These are phyloP conservation scores for Talaromyces islandicus DNA, from an alignment of 2,329 filamentous ascomycete genomes.

Conservation along the genomic window DNA sequence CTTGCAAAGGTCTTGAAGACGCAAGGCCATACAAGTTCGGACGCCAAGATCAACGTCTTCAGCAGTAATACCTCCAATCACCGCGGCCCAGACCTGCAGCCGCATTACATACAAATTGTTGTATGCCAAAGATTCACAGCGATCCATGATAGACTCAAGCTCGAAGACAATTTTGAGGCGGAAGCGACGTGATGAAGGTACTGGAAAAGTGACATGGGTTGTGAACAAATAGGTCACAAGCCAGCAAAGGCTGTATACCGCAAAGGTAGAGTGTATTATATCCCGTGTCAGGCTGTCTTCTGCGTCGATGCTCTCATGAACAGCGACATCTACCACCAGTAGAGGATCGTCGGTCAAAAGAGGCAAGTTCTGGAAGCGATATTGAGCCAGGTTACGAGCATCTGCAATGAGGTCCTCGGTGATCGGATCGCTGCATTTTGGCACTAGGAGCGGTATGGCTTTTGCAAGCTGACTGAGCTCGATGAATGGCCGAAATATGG, in stretches of 20 bases:
- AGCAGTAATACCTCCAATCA: slow-evolving; percentile 11
- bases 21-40: slow-evolving; percentile 7
- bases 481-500: slow-evolving; percentile 5
- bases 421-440: not conserved
- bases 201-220: slow-evolving; percentile 10
- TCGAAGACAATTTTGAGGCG: slow-evolving; percentile 2
- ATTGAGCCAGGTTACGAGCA: slow-evolving; percentile 11
- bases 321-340: slow-evolving; percentile 1
- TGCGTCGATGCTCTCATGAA: not conserved
- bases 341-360: not conserved
- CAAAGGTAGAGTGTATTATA: slow-evolving; percentile 1
- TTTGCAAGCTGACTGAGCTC: slow-evolving; percentile 10
- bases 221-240: slow-evolving; percentile 7
- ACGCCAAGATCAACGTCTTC: slow-evolving; percentile 8
- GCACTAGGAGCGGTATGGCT: not conserved
- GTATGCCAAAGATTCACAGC: not conserved
- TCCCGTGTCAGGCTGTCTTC: not conserved
- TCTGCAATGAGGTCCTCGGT: slow-evolving; percentile 4
- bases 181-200: slow-evolving; percentile 7
- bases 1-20: not conserved
- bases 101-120: not conserved
- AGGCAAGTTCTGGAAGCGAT: slow-evolving; percentile 9
- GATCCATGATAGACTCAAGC: not conserved
- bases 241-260: slow-evolving; percentile 11
- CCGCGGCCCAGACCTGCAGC: slow-evolving; percentile 9